Conservation (phyloP, 352 stramenopile species). For the Pythium dissotocum region DNA sequence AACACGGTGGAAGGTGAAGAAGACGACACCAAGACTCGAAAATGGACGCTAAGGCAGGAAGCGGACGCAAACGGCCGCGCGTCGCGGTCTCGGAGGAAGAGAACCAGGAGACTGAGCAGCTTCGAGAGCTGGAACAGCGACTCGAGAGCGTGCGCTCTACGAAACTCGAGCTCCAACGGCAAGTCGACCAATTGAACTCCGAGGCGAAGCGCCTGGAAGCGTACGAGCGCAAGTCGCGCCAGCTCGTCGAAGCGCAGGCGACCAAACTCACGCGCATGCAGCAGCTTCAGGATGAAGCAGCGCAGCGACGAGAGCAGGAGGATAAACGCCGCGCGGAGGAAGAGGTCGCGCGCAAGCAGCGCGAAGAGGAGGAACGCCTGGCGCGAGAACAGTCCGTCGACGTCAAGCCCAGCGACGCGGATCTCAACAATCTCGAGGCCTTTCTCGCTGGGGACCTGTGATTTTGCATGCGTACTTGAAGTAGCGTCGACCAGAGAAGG, state of each 20-base stretch:
- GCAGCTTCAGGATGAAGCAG: constrained; percentile 61
- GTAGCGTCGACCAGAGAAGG: constrained; percentile 3
- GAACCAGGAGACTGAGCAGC: constrained; percentile 9
- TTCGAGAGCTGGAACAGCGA: constrained; percentile 41
- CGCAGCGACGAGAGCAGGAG: constrained; percentile 31
- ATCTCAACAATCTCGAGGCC: constrained; percentile 59
- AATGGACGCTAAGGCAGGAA: constrained; percentile 2
- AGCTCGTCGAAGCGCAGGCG: constrained; percentile 22
- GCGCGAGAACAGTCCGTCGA: constrained; percentile 48
- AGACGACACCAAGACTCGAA: constrained; percentile 2
- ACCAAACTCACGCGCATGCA: constrained; percentile 57
- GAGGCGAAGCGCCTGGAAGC: constrained; percentile 25
- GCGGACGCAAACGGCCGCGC: constrained; percentile 1
- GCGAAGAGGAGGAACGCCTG: constrained; percentile 35
- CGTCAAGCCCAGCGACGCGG: constrained; percentile 33
- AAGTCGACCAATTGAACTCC: constrained; percentile 39
- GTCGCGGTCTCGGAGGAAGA: constrained; percentile 5
- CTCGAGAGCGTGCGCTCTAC: constrained; percentile 51
- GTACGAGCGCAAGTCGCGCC: constrained; percentile 22
- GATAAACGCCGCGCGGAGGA: constrained; percentile 31
- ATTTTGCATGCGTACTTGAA: background rate
- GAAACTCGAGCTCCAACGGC: constrained; percentile 38
- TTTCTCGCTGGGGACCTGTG: constrained; percentile 52
- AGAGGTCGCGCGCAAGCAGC: constrained; percentile 23
- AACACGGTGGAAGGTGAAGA: constrained; percentile 1